A percentile compares a stretch with the other conserved stretches of the same genome.
Conservation (phyloP, 371 early-diverging fungal species). For the Lichtheimia ramosa region DNA sequence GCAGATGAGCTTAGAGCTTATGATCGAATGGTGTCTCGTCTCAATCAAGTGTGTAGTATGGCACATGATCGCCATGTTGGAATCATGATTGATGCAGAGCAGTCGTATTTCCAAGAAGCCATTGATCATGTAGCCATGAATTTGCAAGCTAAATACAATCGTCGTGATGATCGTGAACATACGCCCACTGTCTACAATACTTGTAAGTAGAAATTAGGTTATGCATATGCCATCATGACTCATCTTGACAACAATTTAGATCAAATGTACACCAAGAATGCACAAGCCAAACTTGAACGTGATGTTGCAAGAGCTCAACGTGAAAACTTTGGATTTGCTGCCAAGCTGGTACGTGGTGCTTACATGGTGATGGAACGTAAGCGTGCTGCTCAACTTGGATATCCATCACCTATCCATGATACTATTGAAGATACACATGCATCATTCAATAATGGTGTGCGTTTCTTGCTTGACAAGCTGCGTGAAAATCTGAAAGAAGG, state of each 20-base stretch:
- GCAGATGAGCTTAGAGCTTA: constrained; percentile 71
- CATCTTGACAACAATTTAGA: constrained; percentile 30
- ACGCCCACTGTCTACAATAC: constrained; percentile 86
- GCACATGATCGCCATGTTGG: constrained; percentile 68
- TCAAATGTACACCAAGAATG: constrained; percentile 92
- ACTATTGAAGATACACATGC: constrained; percentile 81
- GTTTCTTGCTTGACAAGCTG: constrained; percentile 66
- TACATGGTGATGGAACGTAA: constrained; percentile 91
- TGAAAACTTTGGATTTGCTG: constrained; percentile 78
- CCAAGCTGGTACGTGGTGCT: constrained; percentile 93
- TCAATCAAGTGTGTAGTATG: constrained; percentile 63
- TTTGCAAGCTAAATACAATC: constrained; percentile 70
- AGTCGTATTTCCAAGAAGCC: constrained; percentile 91
- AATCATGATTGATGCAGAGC: constrained; percentile 94
- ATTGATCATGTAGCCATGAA: constrained; percentile 84
- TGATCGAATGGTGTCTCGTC: constrained; percentile 64
- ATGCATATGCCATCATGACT: no score
- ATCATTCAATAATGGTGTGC: constrained; percentile 79
- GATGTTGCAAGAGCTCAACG: constrained; percentile 73
- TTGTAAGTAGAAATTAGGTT: constrained; percentile 34
- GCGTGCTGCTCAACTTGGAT: constrained; percentile 68
- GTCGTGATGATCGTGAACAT: constrained; percentile 50
- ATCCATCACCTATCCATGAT: constrained; percentile 81
- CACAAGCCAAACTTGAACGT: constrained; percentile 60
- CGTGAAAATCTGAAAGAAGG: constrained; percentile 22